Base-by-base conservation (phyloP, 1,284 basidiomycete genomes). In the Naganishia sp. region DNA sequence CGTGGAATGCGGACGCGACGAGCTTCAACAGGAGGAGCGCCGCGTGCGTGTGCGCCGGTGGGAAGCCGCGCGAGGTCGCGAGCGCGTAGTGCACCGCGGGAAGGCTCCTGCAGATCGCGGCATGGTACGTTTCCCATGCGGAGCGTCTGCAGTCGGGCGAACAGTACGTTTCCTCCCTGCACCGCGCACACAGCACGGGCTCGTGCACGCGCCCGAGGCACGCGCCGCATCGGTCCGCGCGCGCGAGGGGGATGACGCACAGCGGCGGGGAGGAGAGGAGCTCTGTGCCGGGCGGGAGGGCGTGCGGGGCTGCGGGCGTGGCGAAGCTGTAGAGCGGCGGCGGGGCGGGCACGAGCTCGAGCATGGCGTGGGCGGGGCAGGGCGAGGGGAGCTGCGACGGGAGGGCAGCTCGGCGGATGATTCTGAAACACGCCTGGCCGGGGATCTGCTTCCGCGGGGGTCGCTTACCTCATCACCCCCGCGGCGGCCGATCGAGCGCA, bases 101-200 rank as follows among this genome's bases (percentile, higher is more conserved):
- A 5, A 68, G 53, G 18, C 23, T 18, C 39, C 59, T 57, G 52
- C 67, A 68, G 23, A 63, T 23, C 3, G n/a, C 21, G 25, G 63
- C 44, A 33, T 68, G 67, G 25, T 68, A 65, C 33, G 59, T 53
- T 18, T 63, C 59, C 64, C 64, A 63, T 23, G 67, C 67, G 23
- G 23, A 5, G 10, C 50, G 46, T 18, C 39, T 49, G 60, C 64
- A 66, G 2, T 57, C 48, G 15, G 15, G 25, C n/a, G 46, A 52
- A 31, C 64, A 66, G 25, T 66, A 66, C 54, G 43, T 42, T 23
- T 66, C 64, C 10, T 59, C 55, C 33, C 42, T 55, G 33, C 64
- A 66, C 21, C 50, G 43, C 21, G 56, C 64, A 42, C 64, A 66
- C 9, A 28, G 11, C 11, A 64, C 61, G 18, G 53, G 52, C n/a